Base-by-base conservation (phyloP, 805 yeast species). In the Vanderwaltozyma yarrowii region DNA sequence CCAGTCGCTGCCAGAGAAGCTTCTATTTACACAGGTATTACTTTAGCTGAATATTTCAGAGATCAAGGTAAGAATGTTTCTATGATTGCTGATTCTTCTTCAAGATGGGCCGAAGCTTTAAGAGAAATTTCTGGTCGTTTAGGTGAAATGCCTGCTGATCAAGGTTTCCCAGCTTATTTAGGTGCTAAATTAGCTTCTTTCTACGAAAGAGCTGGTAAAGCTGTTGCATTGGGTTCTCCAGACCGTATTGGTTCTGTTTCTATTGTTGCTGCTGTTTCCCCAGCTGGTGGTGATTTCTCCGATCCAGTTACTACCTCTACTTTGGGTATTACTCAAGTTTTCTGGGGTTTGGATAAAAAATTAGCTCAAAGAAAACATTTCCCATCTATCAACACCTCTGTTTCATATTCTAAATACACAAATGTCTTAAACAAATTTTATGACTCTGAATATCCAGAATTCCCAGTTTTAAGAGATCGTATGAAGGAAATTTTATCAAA, bases 141-240 rank as follows among this genome's bases (percentile, higher is more conserved):
- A 64, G 99, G 98, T 69, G 99, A 92, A 74, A 92, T 92, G 99
- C 99, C 99, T 62, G 99, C 99, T 45, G 99, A 92, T 69, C 98
- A 94, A 73, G 99, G 99, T 73, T 92, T 88, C 92, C 99, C 99
- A 45, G 99, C 99, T 37, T 92, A 92, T 64, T 74, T 92, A 64
- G 98, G 98, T 71, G 96, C 99, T 37, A 92, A 92, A 64, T 76
- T 92, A 56, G 97, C 99, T 41, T 89, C 97, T 40, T 92, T 92
- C 77, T 92, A 92, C 67, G 99, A 92, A 71, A 86, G 99, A 72
- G 99, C 99, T 33, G 99, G 99, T 70, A 86, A 82, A 63, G 94
- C 95, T 32, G 72, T 80, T 54, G 89, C 95, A 3, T 73, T 92
- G 43, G 99, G 99, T 58, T 85, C 94, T 42, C 99, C 99, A 46